Percentiles rank a stretch among this genome's conserved stretches.
These are phyloP conservation scores for Teunomyces kruisii DNA, from an alignment of 805 yeast genomes.

Conservation along the genomic window DNA sequence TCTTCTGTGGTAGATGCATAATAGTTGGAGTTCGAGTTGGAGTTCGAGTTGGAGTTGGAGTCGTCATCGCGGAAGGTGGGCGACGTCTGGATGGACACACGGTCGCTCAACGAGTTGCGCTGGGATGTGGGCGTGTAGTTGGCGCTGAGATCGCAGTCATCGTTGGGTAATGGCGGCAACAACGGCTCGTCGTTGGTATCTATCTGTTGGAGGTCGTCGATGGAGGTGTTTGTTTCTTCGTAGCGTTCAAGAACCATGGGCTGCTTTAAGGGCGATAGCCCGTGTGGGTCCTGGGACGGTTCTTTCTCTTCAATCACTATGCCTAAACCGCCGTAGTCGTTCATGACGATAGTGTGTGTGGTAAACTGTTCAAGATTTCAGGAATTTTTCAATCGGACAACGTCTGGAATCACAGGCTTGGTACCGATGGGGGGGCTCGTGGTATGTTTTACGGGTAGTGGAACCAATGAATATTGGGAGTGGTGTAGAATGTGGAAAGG, in stretches of 20 bases:
- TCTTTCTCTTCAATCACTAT: slow-evolving; percentile 32
- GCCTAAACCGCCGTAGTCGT: slow-evolving; percentile 27
- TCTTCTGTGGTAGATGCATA: neutral
- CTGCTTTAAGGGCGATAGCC: slow-evolving; percentile 3
- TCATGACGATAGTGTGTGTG: slow-evolving; percentile 7
- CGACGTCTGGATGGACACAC: slow-evolving; percentile 3
- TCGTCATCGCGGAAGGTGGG: slow-evolving; percentile 3
- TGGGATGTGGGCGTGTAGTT: slow-evolving; percentile 4
- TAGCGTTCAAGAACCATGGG: neutral
- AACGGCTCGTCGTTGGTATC: slow-evolving; percentile 14
- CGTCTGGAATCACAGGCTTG: too few relatives aligned
- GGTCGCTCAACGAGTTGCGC: slow-evolving; percentile 1
- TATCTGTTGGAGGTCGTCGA: neutral
- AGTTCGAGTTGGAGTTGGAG: slow-evolving; percentile 3
- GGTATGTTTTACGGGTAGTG: too few relatives aligned
- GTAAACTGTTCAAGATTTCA: too few relatives aligned
- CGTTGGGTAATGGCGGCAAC: slow-evolving; percentile 24
- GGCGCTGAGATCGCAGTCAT: slow-evolving; percentile 3
- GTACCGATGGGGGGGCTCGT: too few relatives aligned
- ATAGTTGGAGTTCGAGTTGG: slow-evolving; percentile 5
- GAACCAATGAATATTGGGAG: too few relatives aligned
- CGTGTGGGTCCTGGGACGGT: slow-evolving; percentile 1
- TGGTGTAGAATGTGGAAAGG: too few relatives aligned
- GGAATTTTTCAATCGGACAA: neutral
- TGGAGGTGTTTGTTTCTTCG: neutral